Evolutionary conservation across 495 filamentous ascomycete species (phyloP).

Genomic region (Aspergillus leporis): DNA sequence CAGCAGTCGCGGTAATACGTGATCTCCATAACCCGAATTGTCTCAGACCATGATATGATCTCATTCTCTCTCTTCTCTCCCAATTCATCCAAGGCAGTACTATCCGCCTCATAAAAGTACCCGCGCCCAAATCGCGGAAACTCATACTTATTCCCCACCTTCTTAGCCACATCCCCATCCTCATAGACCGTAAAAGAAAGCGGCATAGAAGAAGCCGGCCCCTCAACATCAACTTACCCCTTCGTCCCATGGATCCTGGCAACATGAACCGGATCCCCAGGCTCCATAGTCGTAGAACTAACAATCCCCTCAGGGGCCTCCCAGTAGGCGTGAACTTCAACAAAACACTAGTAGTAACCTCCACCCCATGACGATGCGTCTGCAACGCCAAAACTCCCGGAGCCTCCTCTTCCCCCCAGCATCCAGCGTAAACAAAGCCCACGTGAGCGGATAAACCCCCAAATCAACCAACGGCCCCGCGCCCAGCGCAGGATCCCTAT

Average conservation of each 20-base stretch:
- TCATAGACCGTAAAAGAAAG: constrained; percentile 24
- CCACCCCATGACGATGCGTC: constrained; percentile 23
- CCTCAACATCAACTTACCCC: constrained; percentile 24
- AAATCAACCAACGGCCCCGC: constrained; percentile 34
- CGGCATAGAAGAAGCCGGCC: constrained; percentile 19
- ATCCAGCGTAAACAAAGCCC: constrained; percentile 20
- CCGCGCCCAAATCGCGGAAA: constrained; percentile 16
- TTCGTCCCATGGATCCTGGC: constrained; percentile 21
- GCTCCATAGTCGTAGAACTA: constrained; percentile 18
- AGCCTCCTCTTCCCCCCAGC: neutral
- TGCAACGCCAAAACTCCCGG: constrained; percentile 21
- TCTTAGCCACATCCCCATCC: constrained; percentile 1
- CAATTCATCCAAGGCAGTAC: constrained; percentile 25
- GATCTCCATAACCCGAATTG: constrained; percentile 24
- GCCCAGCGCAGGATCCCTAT: constrained; percentile 72
- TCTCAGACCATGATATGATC: constrained; percentile 22
- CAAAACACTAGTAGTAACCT: constrained; percentile 21
- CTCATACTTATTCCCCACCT: constrained; percentile 12
- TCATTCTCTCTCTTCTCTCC: constrained; percentile 19
- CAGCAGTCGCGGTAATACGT: too few relatives aligned
- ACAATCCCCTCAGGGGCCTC: constrained; percentile 24
- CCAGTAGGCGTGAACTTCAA: constrained; percentile 18
- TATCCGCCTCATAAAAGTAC: constrained; percentile 23
- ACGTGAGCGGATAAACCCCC: constrained; percentile 29
- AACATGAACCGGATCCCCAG: constrained; percentile 15